Percentiles rank a stretch among this genome's conserved stretches.
Conservation (phyloP, 2,329 filamentous ascomycete species). For the Fusarium subtropicale region DNA sequence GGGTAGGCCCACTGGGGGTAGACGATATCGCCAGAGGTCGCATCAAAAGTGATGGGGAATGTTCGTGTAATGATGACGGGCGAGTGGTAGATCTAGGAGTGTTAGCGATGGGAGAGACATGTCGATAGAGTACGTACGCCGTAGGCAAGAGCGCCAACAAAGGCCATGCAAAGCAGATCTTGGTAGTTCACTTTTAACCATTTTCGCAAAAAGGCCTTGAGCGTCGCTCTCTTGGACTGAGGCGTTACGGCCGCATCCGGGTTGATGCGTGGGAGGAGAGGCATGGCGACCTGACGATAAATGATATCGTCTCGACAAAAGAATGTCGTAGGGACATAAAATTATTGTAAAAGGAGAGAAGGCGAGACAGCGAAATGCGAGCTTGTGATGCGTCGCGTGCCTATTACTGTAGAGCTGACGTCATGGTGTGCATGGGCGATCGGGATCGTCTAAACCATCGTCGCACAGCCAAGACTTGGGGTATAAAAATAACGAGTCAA, state of each 20-base stretch:
- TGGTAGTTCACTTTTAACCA: conserved; percentile 70
- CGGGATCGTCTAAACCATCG: conserved; percentile 8
- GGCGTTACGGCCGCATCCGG: conserved; percentile 8
- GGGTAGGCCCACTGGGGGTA: conserved; percentile 74
- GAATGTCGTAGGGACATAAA: background rate
- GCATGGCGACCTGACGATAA: conserved; percentile 31
- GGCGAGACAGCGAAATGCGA: background rate
- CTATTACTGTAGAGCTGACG: conserved; percentile 24
- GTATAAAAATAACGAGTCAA: no score
- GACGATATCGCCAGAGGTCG: conserved; percentile 68
- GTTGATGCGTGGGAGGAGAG: conserved; percentile 32
- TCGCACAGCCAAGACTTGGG: no score
- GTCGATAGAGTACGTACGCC: conserved; percentile 41
- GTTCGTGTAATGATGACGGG: conserved; percentile 67
- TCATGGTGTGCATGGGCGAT: conserved; percentile 26
- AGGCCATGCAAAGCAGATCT: conserved; percentile 69
- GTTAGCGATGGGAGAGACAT: conserved; percentile 3
- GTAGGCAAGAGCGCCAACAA: conserved; percentile 56
- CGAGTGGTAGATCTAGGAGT: conserved; percentile 61
- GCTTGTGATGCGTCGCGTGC: conserved; percentile 24
- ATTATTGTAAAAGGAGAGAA: background rate
- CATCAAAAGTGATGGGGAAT: conserved; percentile 69
- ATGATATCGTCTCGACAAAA: background rate
- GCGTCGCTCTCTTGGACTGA: conserved; percentile 11
- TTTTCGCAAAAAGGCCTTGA: conserved; percentile 48